Percentiles rank a stretch among this genome's conserved stretches.
phyloP scores from a whole-genome alignment of 495 filamentous ascomycete genomes.

The Aspergillus heteromorphus region DNA sequence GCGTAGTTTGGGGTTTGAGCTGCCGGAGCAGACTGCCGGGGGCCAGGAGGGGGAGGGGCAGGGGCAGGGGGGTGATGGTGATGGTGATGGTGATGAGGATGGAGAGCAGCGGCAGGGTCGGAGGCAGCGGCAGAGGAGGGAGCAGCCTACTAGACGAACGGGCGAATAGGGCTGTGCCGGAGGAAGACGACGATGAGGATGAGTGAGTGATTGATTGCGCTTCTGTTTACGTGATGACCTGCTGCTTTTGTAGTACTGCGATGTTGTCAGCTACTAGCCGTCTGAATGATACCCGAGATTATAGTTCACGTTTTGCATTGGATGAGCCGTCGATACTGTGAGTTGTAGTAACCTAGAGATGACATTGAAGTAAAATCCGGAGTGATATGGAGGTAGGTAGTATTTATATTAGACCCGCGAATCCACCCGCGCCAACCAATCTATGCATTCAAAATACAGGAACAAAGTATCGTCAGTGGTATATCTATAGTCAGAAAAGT shows the following conservation, averaged over 20 bases:
- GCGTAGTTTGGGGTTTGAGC: conserved; percentile 27
- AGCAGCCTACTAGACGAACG: not conserved
- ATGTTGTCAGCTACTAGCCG: not conserved
- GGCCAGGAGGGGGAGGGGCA: conserved; percentile 13
- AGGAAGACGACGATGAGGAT: conserved; percentile 28
- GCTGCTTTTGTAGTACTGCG: not conserved
- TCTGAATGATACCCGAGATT: conserved; percentile 1
- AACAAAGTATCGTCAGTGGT: conserved; percentile 15
- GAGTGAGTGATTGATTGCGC: conserved; percentile 4
- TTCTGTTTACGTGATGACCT: not conserved
- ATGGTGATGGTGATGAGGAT: too few relatives aligned
- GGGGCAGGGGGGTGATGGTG: too few relatives aligned
- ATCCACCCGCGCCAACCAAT: not conserved
- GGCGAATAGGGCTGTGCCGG: conserved; percentile 27
- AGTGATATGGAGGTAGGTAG: not conserved
- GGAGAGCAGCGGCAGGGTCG: conserved; percentile 10
- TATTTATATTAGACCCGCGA: not conserved
- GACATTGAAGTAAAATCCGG: not conserved
- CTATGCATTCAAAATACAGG: conserved; percentile 1
- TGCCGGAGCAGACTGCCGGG: conserved; percentile 5
- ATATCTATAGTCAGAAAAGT: conserved; percentile 9
- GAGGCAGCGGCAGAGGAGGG: conserved; percentile 9
- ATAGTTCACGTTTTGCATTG: not conserved
- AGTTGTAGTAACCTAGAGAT: not conserved
- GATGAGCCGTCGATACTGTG: not conserved